Percentiles rank a stretch among this genome's conserved stretches.
phyloP scores from a whole-genome alignment of 139 green algal genomes.

The Limnomonas spitsbergensis region DNA sequence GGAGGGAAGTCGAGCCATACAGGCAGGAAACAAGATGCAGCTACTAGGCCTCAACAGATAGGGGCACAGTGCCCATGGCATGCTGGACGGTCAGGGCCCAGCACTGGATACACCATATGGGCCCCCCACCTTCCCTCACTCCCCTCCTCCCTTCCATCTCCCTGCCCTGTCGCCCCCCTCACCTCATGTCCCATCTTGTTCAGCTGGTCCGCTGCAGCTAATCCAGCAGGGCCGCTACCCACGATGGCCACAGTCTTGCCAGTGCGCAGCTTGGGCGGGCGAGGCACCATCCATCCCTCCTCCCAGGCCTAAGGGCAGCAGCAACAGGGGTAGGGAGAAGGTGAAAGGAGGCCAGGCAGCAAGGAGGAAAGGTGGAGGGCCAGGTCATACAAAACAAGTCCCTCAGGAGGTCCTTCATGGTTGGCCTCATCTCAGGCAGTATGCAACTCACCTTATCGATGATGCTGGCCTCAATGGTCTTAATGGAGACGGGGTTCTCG shows the following conservation, averaged over 20 bases:
- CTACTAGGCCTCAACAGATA: too few relatives aligned
- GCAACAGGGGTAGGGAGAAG: conserved; percentile 1
- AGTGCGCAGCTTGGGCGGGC: conserved; percentile 75
- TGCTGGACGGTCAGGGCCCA: too few relatives aligned
- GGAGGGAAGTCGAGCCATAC: background rate
- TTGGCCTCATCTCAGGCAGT: too few relatives aligned
- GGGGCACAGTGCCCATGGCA: too few relatives aligned
- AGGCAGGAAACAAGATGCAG: background rate
- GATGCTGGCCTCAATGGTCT: conserved; percentile 92
- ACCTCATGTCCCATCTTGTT: conserved; percentile 89
- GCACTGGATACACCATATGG: too few relatives aligned
- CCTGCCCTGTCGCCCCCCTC: too few relatives aligned
- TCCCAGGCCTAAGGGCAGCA: conserved; percentile 70
- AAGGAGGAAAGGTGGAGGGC: background rate
- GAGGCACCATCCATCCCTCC: conserved; percentile 90
- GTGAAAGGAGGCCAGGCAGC: background rate
- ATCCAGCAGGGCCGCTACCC: conserved; percentile 82
- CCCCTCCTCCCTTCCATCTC: too few relatives aligned
- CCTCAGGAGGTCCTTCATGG: background rate
- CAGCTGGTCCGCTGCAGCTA: conserved; percentile 95
- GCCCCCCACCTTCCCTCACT: too few relatives aligned
- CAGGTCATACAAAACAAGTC: background rate
- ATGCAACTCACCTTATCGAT: conserved; percentile 82
- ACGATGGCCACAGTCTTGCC: conserved; percentile 82
- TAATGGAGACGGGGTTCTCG: conserved; percentile 94